Base-by-base conservation (phyloP, 2,329 filamentous ascomycete species). In the Fusarium sp. region DNA sequence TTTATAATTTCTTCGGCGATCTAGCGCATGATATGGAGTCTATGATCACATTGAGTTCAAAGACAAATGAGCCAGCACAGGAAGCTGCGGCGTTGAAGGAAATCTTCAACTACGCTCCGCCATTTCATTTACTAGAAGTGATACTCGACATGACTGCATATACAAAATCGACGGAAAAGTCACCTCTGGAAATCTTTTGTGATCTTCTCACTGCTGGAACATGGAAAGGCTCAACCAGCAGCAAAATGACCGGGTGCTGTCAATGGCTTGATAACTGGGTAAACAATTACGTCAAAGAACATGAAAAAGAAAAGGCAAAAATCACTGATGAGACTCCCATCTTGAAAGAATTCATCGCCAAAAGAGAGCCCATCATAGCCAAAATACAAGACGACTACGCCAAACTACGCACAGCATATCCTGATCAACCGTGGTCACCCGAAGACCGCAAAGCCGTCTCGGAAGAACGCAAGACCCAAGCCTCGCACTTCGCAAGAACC, bases 181-280 rank as follows among this genome's bases (percentile, higher is more conserved):
- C 22, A 4, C 25, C 36, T 18, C 46, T 59, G 7, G 36, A 59
- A 3, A 8, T 41, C 6, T 12, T 59, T 7, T 54, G 46, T 25
- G 56, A 59, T 6, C 17, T 42, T 15, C 18, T 59, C 4, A 38
- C 27, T 1, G 56, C 45, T 14, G 56, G 46, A 42, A 22, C 36
- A 3, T 54, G 46, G 33, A 5, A 29, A 18, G 15, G 25, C 11
- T 3, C 2, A 6, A 0, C 12, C 13, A n/a, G 35, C 10, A 29
- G 18, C 17, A 59, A 54, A 11, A 42, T 54, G 56, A 18, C 22
- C 10, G 56, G 36, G 8, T 54, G 54, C 22, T 54, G 47, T 8
- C 57, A 59, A 11, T 60, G 36, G 46, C 22, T 60, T 5, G 36
- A 60, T 3, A 29, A 54, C 18, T 60, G 46, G 57, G 57, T 55